Evolutionary conservation across 75 land plant species (phyloP), one percentile per base, ranked within the genome.

Genomic region (Adiantum capillusveneris): DNA sequence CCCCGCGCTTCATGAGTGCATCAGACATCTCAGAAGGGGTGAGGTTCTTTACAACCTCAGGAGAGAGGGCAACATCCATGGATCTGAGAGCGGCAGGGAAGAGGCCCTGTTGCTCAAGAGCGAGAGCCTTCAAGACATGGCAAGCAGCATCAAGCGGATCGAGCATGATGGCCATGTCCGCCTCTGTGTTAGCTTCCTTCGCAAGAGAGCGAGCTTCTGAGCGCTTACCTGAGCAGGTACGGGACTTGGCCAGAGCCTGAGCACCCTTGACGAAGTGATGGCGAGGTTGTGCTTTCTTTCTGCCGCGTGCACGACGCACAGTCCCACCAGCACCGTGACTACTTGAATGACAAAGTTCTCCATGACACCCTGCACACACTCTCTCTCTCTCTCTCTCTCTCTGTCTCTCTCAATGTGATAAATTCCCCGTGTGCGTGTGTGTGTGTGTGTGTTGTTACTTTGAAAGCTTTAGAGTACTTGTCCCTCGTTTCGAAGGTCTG

Each of bases 191-290:
- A 42, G 84, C 95, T 25, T 67, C 58, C 16, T 56, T 46, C 50
- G 85, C 85, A 13, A 84, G 61, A 44, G 73, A 49, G 44, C 19
- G 28, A 43, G 70, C 29, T 28, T 50, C 18, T 44, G 56, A 17
- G 22, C 2, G 19, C 29, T 29, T 2, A 11, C 24, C 28, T 44
- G 69, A 9, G n/a, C n/a, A n/a, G 44, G 79, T 50, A 44, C 87
- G 73, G 50, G 96, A 77, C 28, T 68, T 72, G 45, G 84, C 61
- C n/a, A 90, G 74, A 58, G 79, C 81, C 76, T 86, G 80, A 12
- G 96, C 96, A 20, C 84, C 96, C 42, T 42, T 18, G 63, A 90
- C 77, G 77, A 90, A 90, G 73, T 86, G 96, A 69, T 79, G 82
- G 52, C 75, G 83, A 49, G 87, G 58, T 44, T 81, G 67, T 55